Evolutionary conservation across 2,329 filamentous ascomycete genomes (phyloP).

Genomic region (Paramyrothecium roridum): DNA sequence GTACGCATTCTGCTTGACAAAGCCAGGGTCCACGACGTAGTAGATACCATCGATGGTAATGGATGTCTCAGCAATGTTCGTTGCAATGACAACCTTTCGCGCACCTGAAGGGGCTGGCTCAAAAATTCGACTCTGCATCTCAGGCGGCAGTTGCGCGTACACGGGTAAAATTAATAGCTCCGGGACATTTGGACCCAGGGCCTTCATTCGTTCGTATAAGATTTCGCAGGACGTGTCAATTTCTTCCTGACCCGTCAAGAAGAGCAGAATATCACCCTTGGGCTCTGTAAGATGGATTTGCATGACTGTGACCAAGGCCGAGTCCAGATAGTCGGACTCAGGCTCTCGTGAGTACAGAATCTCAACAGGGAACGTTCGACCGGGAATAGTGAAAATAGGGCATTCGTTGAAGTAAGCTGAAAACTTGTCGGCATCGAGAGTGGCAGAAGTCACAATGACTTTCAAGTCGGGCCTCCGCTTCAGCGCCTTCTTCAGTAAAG

Average conservation of each 20-base stretch:
- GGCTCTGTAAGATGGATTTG: conserved; percentile 95
- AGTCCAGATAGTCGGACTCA: conserved; percentile 92
- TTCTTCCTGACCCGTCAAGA: conserved; percentile 95
- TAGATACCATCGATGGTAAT: conserved; percentile 98
- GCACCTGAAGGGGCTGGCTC: conserved; percentile 84
- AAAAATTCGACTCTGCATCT: conserved; percentile 93
- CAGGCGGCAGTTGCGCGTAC: conserved; percentile 89
- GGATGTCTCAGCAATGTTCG: conserved; percentile 96
- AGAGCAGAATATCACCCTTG: conserved; percentile 89
- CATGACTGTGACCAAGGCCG: conserved; percentile 95
- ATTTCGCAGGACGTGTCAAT: conserved; percentile 96
- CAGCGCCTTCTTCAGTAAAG: conserved; percentile 87
- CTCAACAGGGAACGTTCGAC: conserved; percentile 92
- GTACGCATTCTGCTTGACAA: conserved; percentile 96
- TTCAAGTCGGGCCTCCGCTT: conserved; percentile 85
- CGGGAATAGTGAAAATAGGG: conserved; percentile 95
- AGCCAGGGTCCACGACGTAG: conserved; percentile 95
- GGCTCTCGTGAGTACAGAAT: conserved; percentile 94
- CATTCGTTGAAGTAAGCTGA: conserved; percentile 94
- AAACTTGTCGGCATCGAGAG: conserved; percentile 95
- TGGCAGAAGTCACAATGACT: conserved; percentile 94
- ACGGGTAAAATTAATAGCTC: conserved; percentile 92
- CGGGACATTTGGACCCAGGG: conserved; percentile 82
- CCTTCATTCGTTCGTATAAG: conserved; percentile 93
- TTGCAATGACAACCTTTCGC: conserved; percentile 94